Evolutionary conservation across 192 early-diverging fungal genomes (phyloP).

Genomic region (Coemansia sp.): DNA sequence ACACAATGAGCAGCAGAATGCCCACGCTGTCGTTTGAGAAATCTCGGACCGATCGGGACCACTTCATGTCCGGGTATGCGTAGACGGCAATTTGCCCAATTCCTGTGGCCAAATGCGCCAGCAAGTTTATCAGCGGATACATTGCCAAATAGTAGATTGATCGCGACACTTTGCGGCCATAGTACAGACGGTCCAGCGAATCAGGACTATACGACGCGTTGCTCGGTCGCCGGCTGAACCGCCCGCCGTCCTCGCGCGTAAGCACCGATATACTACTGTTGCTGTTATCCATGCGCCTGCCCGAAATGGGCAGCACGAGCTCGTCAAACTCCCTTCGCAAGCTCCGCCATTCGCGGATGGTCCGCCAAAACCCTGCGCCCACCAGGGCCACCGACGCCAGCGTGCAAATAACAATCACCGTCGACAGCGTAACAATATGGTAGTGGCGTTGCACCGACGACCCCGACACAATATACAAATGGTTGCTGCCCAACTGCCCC

Average conservation of each 20-base stretch:
- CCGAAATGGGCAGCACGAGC: conserved; percentile 47
- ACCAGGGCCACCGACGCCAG: conserved; percentile 48
- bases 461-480: conserved; percentile 52
- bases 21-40: conserved; percentile 54
- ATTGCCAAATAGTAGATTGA: conserved; percentile 52
- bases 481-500: conserved; percentile 37
- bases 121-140: conserved; percentile 48
- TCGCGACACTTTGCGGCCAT: conserved; percentile 52
- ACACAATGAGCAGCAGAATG: conserved; percentile 46
- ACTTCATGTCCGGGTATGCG: conserved; percentile 38
- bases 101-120: conserved; percentile 45
- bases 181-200: conserved; percentile 49
- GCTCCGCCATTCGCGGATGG: conserved; percentile 52
- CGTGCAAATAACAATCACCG: conserved; percentile 49
- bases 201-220: conserved; percentile 27
- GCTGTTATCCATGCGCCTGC: conserved; percentile 12
- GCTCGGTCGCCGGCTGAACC: not conserved
- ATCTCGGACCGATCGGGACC: conserved; percentile 47
- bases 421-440: conserved; percentile 49
- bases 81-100: conserved; percentile 51
- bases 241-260: not conserved
- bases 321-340: conserved; percentile 44
- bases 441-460: conserved; percentile 46
- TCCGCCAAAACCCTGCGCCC: conserved; percentile 51
- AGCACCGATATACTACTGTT: conserved; percentile 18